Evolutionary conservation across 257 asterid species (phyloP).

Genomic region (Nicotiana benthamiana): DNA sequence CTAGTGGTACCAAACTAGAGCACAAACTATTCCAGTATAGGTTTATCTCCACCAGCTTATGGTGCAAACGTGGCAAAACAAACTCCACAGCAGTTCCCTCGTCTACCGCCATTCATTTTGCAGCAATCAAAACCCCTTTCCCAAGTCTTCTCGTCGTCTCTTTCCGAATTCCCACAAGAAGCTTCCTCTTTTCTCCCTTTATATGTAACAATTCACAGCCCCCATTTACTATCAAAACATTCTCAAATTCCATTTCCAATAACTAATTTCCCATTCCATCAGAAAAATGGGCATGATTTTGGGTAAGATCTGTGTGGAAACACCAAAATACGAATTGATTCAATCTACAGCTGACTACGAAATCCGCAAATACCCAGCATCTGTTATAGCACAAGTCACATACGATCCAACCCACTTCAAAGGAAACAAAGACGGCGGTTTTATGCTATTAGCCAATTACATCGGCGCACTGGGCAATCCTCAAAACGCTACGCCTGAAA

Average conservation of each 20-base stretch:
- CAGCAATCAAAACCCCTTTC: neutral
- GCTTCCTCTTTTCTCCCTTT: neutral
- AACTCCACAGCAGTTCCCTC: neutral
- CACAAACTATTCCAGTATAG: too few relatives aligned
- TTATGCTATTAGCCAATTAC: slow-evolving; percentile 56
- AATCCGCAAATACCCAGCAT: slow-evolving; percentile 57
- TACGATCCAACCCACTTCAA: slow-evolving; percentile 59
- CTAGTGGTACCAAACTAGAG: too few relatives aligned
- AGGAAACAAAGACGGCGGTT: slow-evolving; percentile 78
- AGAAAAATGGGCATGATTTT: slow-evolving; percentile 55
- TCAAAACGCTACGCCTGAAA: slow-evolving; percentile 58
- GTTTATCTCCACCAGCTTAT: too few relatives aligned
- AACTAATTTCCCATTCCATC: neutral
- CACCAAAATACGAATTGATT: slow-evolving; percentile 50
- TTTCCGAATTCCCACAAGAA: neutral
- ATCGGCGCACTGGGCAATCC: slow-evolving; percentile 81
- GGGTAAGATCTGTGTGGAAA: slow-evolving; percentile 68
- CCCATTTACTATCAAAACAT: too few relatives aligned
- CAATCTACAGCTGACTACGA: slow-evolving; percentile 57
- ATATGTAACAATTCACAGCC: neutral
- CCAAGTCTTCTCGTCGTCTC: neutral
- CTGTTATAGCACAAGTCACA: slow-evolving; percentile 73
- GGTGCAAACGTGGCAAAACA: neutral
- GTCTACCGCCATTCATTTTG: neutral
- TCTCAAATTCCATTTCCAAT: neutral